Conservation (phyloP, 1,284 basidiomycete species). For the Trichosporon sp. region DNA sequence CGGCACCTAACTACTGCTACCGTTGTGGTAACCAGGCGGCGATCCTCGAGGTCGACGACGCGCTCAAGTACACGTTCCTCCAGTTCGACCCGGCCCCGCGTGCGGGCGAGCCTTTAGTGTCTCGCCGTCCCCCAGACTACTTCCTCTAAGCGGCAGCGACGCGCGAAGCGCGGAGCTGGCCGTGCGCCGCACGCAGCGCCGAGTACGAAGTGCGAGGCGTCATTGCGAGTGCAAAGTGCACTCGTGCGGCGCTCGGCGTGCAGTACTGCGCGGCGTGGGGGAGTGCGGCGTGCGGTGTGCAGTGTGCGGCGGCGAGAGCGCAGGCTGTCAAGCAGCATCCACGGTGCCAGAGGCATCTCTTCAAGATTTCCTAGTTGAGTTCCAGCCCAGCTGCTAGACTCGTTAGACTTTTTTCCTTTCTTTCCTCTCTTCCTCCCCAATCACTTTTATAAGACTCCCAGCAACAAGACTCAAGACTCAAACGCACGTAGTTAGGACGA, state of each 20-base stretch:
- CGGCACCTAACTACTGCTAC: conserved; percentile 98
- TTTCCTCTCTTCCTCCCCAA: too few relatives aligned
- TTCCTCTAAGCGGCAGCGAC: conserved; percentile 53
- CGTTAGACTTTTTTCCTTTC: background rate
- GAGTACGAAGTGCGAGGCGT: too few relatives aligned
- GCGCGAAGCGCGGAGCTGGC: background rate
- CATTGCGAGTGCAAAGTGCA: too few relatives aligned
- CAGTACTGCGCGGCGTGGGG: background rate
- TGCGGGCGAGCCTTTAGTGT: conserved; percentile 95
- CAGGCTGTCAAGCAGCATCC: too few relatives aligned
- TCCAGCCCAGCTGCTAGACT: background rate
- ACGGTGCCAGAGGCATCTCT: too few relatives aligned
- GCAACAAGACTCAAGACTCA: background rate
- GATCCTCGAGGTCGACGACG: conserved; percentile 99
- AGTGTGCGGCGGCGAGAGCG: too few relatives aligned
- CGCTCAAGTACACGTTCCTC: conserved; percentile 59
- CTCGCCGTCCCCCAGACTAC: conserved; percentile 96
- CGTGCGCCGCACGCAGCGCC: background rate
- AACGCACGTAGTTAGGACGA: background rate
- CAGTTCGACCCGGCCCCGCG: conserved; percentile 99
- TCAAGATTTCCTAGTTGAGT: background rate
- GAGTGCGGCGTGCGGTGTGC: too few relatives aligned
- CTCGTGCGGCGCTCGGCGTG: background rate
- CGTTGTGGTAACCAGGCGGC: conserved; percentile 99
- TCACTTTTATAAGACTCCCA: background rate